These are phyloP conservation scores for Dictyophora rubrovolvata DNA, from an alignment of 768 basidiomycete genomes.

Conservation along the genomic window DNA sequence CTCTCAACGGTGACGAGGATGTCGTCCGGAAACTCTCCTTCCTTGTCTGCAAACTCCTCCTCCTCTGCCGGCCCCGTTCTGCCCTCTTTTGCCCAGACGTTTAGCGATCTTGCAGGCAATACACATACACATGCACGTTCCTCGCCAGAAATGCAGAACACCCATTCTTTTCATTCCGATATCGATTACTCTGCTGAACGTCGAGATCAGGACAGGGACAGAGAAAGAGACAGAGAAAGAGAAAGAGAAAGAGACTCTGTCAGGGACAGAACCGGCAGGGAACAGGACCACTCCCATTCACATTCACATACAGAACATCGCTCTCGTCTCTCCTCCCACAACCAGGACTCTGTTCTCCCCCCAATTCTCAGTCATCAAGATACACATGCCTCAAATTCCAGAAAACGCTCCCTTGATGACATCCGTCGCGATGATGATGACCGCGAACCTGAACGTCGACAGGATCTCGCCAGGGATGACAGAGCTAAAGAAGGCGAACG, in stretches of 20 bases:
- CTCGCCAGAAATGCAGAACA: too few species aligned
- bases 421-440: neutral
- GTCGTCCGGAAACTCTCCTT: neutral
- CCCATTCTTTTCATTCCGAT: neutral
- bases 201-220: too few species aligned
- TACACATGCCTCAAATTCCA: too few species aligned
- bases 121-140: too few species aligned
- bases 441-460: neutral
- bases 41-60: neutral
- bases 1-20: conserved; percentile 6
- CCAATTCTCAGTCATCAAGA: conserved; percentile 1
- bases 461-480: neutral
- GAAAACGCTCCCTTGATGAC: neutral
- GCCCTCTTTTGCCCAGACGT: conserved; percentile 72
- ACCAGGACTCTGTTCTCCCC: neutral
- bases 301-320: neutral
- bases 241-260: too few species aligned
- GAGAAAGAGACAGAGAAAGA: too few species aligned
- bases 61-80: conserved; percentile 37
- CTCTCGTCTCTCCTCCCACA: neutral
- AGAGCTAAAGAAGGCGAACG: neutral
- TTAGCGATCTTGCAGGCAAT: conserved; percentile 29
- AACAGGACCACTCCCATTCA: too few species aligned
- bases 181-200: neutral
- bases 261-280: too few species aligned